Evolutionary conservation across 345 rosid species (phyloP).

Genomic region (Chamaenerion angustifolium): DNA sequence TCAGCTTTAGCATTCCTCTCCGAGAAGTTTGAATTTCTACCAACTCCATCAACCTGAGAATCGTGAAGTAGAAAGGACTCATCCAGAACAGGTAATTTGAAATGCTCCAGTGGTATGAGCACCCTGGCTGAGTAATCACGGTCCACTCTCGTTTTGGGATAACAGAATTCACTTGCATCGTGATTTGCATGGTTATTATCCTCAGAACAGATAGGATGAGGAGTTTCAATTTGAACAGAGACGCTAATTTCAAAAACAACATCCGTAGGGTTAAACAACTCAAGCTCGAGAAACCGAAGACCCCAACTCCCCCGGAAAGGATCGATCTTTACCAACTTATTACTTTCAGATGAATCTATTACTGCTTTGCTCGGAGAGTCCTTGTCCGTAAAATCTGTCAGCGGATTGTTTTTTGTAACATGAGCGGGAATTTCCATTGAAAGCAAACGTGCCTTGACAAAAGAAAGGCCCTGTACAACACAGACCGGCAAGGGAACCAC

Average conservation of each 20-base stretch:
- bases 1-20: conserved; percentile 87
- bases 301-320: conserved; percentile 99
- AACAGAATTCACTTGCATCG: conserved; percentile 51
- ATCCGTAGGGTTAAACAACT: conserved; percentile 87
- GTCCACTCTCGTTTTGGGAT: conserved; percentile 83
- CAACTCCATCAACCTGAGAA: conserved; percentile 33
- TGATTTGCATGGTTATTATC: conserved; percentile 37
- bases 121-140: conserved; percentile 88
- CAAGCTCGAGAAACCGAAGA: conserved; percentile 83
- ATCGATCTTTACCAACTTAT: conserved; percentile 75
- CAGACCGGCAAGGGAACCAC: conserved; percentile 81
- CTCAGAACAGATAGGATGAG: conserved; percentile 11
- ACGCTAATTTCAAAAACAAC: conserved; percentile 83
- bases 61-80: conserved; percentile 71
- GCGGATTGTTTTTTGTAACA: conserved; percentile 52
- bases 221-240: conserved; percentile 61
- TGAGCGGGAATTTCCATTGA: conserved; percentile 98
- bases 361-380: conserved; percentile 16
- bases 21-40: conserved; percentile 46
- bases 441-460: conserved; percentile 87
- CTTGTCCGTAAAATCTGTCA: conserved; percentile 16
- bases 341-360: conserved; percentile 30
- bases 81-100: conserved; percentile 86
- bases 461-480: conserved; percentile 82
- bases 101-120: conserved; percentile 88